Conservation (phyloP, 176 grass and related monocot species). For the Microstegium vimineum region DNA sequence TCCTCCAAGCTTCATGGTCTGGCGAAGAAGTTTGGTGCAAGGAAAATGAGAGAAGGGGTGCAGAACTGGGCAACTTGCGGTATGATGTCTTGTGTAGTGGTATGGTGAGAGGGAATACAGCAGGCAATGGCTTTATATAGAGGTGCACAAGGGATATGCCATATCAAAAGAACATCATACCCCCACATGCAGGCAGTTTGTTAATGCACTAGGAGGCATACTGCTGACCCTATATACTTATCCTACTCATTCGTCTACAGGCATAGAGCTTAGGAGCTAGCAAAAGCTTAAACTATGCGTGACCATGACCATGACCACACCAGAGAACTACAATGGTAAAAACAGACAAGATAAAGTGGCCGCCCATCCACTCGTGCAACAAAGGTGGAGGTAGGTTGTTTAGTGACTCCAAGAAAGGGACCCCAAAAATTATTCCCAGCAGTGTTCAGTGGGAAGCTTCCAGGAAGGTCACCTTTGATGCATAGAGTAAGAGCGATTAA, state of each 20-base stretch:
- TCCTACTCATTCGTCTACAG: conserved; percentile 35
- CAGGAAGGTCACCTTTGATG: conserved; percentile 49
- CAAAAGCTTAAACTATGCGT: conserved; percentile 45
- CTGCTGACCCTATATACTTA: conserved; percentile 43
- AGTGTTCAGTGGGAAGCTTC: conserved; percentile 38
- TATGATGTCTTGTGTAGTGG: conserved; percentile 22
- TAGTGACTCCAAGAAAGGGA: conserved; percentile 45
- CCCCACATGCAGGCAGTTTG: conserved; percentile 46
- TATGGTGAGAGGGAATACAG: conserved; percentile 12
- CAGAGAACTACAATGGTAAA: conserved; percentile 35
- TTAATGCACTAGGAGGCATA: conserved; percentile 51
- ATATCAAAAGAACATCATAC: conserved; percentile 53
- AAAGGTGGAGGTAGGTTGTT: conserved; percentile 33
- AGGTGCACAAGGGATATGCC: conserved; percentile 32
- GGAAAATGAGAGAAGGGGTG: conserved; percentile 5
- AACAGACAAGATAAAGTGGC: conserved; percentile 49
- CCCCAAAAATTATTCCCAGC: conserved; percentile 32
- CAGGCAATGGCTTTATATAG: conserved; percentile 43
- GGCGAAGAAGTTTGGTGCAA: conserved; percentile 13
- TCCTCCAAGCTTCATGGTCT: conserved; percentile 50
- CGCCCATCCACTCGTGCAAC: conserved; percentile 40
- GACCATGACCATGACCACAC: conserved; percentile 17
- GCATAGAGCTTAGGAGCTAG: conserved; percentile 49
- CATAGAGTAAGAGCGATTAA: conserved; percentile 22
- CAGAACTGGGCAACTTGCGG: not conserved